A percentile compares a stretch with the other conserved stretches of the same genome.
phyloP scores from a whole-genome alignment of 2,329 filamentous ascomycete genomes.

The Aspergillus phoenicis region DNA sequence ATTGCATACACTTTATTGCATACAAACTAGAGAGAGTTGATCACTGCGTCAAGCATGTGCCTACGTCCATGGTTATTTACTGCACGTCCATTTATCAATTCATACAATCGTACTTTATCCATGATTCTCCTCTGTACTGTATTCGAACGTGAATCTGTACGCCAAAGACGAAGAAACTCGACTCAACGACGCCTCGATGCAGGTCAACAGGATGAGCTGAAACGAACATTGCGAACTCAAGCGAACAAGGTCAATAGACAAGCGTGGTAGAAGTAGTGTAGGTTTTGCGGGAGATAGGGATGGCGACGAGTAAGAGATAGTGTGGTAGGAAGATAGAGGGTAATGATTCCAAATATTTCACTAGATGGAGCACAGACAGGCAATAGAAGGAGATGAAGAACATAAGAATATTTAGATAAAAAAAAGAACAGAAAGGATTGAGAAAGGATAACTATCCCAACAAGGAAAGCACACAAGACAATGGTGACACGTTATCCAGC shows the following conservation, averaged over 20 bases:
- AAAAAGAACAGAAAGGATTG: constrained; percentile 13
- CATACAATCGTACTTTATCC: constrained; percentile 3
- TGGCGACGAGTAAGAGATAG: background rate
- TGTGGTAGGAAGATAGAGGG: background rate
- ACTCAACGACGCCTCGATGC: constrained; percentile 26
- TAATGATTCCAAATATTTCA: constrained; percentile 1
- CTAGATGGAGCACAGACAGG: constrained; percentile 4
- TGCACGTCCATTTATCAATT: background rate
- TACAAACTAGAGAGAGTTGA: too few species aligned
- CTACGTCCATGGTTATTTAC: background rate
- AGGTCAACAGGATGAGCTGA: constrained; percentile 15
- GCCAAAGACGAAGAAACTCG: constrained; percentile 17
- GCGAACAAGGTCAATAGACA: constrained; percentile 12
- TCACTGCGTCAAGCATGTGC: background rate
- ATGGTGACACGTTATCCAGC: constrained; percentile 10
- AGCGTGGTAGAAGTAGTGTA: constrained; percentile 5
- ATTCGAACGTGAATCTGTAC: constrained; percentile 18
- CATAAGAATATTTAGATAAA: constrained; percentile 4
- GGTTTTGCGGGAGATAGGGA: constrained; percentile 6
- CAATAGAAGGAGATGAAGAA: constrained; percentile 5
- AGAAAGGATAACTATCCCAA: constrained; percentile 10
- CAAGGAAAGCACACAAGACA: constrained; percentile 16
- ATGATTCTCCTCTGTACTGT: constrained; percentile 15
- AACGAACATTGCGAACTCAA: constrained; percentile 11
- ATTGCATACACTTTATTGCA: too few species aligned